Base-by-base conservation (phyloP, 2,329 filamentous ascomycete species). In the Sordariomycetes sp. region DNA sequence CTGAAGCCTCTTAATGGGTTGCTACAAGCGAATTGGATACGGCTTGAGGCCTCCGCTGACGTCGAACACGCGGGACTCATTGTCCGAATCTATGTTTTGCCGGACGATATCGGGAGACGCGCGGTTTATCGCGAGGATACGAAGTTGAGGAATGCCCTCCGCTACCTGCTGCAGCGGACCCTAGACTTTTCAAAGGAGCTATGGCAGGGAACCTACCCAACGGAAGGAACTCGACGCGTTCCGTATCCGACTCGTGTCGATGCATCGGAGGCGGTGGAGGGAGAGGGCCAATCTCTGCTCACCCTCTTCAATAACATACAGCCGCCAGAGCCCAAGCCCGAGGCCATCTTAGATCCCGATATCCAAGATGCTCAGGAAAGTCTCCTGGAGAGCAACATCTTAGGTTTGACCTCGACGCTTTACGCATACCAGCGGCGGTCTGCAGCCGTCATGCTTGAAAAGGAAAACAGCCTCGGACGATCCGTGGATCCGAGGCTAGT, bases 401-500 rank as follows among this genome's bases (percentile, higher is more conserved):
- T 70, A 1, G 86, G 86, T 0, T 67, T 91, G 5, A 78, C 68
- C 15, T 88, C 89, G 0, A 71, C 71, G 0, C 73, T 96, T 0
- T 88, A 94, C 65, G 77, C 80, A 0, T 95, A 95, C 63, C 92
- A 97, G 67, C 79, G 85, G 55, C 80, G 86, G 52, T 92, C 90
- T 1, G 86, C 87, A 0, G 89, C 88, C 3, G 67, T 86, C 32
- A 96, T 97, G 90, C 71, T 96, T 20, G 86, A 94, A 66, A 84
- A 86, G 56, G 92, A 97, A 69, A 70, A 78, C 6, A 77, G 83
- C 24, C 82, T 87, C 0, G 76, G 76, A 5, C 74, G 80, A 32
- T 73, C 82, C 6, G 70, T 90, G 10, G 91, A 96, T 67, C 89
- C 91, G 10, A 80, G 91, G 5, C 72, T 95, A 2, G 77, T 84